Evolutionary conservation across 345 rosid genomes (phyloP).

Genomic region (Cardiospermum halicacabum): DNA sequence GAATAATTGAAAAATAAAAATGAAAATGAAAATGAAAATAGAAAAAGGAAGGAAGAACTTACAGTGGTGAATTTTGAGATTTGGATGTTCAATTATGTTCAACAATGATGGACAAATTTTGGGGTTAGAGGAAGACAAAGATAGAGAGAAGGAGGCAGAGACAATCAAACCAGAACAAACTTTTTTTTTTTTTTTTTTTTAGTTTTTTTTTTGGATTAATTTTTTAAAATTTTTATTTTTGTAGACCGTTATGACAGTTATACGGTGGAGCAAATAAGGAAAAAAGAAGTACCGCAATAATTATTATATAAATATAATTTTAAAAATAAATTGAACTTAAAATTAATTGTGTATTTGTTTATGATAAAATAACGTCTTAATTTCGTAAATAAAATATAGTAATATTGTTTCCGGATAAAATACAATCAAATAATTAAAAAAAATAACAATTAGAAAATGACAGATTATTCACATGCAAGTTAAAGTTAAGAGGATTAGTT

Average conservation of each 20-base stretch:
- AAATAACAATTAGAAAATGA: too few relatives aligned
- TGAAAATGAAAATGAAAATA: neutral
- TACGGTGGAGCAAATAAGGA: neutral
- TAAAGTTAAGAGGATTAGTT: too few relatives aligned
- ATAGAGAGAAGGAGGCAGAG: conserved; percentile 1
- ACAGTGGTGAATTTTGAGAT: neutral
- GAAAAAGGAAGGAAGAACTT: conserved; percentile 1
- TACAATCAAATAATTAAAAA: too few relatives aligned
- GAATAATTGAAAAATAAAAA: conserved; percentile 3
- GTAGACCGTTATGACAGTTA: conserved; percentile 12
- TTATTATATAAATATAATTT: too few relatives aligned
- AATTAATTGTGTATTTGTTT: too few relatives aligned
- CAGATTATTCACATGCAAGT: too few relatives aligned
- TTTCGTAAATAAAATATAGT: too few relatives aligned
- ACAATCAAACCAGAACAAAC: neutral
- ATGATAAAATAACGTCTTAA: too few relatives aligned
- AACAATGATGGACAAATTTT: neutral
- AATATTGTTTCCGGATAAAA: too few relatives aligned
- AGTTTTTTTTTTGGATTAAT: too few relatives aligned
- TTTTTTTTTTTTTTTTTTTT: neutral
- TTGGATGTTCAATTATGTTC: neutral
- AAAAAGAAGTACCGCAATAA: neutral
- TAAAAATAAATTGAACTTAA: too few relatives aligned
- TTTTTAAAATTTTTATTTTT: too few relatives aligned
- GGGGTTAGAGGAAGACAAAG: neutral